Conservation (phyloP, 768 basidiomycete genomes). For the Termitomyces sp. region DNA sequence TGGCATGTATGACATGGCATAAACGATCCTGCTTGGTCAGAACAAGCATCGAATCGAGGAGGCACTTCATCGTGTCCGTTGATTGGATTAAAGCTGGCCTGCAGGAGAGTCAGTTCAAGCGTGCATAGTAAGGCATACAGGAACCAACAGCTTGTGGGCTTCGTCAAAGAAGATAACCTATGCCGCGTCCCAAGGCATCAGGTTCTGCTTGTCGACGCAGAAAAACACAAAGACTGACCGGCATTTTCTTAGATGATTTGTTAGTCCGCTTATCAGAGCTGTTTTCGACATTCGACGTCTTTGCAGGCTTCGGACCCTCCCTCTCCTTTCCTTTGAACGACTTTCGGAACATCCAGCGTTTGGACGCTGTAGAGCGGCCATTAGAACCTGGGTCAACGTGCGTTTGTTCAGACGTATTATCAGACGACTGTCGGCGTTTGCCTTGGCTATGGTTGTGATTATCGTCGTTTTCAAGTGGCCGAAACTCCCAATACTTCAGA, state of each 20-base stretch:
- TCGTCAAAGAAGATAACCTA: conserved; percentile 79
- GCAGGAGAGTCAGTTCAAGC: conserved; percentile 5
- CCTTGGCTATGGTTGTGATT: conserved; percentile 17
- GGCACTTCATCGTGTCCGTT: conserved; percentile 76
- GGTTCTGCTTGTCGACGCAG: neutral
- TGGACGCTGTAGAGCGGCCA: conserved; percentile 18
- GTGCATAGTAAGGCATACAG: neutral
- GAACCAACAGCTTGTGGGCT: conserved; percentile 72
- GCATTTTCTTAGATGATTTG: conserved; percentile 51
- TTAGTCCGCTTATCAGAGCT: conserved; percentile 33
- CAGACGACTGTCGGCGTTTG: conserved; percentile 29
- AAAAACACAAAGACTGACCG: conserved; percentile 14
- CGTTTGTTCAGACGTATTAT: conserved; percentile 40
- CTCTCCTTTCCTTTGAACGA: conserved; percentile 29
- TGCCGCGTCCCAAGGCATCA: neutral
- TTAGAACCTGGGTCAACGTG: conserved; percentile 34
- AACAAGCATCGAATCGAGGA: conserved; percentile 84
- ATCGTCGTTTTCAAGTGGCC: conserved; percentile 36
- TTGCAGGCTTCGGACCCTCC: conserved; percentile 18
- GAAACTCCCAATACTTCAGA: conserved; percentile 71
- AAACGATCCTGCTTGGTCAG: conserved; percentile 86
- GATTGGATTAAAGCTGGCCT: conserved; percentile 78
- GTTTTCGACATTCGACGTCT: conserved; percentile 24
- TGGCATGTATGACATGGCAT: conserved; percentile 80
- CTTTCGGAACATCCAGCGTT: conserved; percentile 32